Evolutionary conservation across 768 basidiomycete species (phyloP), one percentile per base, ranked within the genome.

Genomic region (Neoboletus magnificus): DNA sequence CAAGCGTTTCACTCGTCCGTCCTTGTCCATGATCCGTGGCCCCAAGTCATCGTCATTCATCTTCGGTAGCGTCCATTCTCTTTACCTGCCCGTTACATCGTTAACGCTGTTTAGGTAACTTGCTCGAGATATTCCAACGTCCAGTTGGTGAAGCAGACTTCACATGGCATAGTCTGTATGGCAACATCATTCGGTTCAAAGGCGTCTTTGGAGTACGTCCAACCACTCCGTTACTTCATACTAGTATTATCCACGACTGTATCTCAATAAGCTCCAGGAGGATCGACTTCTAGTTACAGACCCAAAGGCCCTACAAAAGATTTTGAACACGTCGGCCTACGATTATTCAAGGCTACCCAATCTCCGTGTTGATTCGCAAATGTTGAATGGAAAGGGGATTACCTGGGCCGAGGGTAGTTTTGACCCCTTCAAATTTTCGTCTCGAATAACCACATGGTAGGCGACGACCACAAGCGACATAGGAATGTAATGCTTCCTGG

Each of bases 251-350:
- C 20, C 5, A 10, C 4, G n/a, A 42, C 71, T 70, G 48, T 36
- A 23, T 55, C 25, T 49, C 41, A 45, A 40, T 7, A 6, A 52
- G n/a, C 8, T 5, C 5, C 53, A 80, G 80, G 75, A 78, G 58
- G 73, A 80, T 53, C 70, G 5, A 27, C 27, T 27, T 27, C 27
- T 27, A 27, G 27, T 27, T 5, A 27, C 27, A 27, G 27, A 27
- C 27, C 27, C 27, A 5, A 27, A 27, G 5, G 27, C 27, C 5
- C 27, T 27, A 5, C 27, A 27, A 5, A 73, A 59, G 27, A 63
- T 82, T 20, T 69, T 75, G 48, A 72, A 74, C 43, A 77, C 77
- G 3, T 69, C 75, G 1, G 74, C 68, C 11, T 76, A 80, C 57
- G 68, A 67, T n/a, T 82, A 75, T 52, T 57, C 61, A n/a, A 81